Evolutionary conservation across 257 asterid genomes (phyloP).

Genomic region (Solanum microdontum): DNA sequence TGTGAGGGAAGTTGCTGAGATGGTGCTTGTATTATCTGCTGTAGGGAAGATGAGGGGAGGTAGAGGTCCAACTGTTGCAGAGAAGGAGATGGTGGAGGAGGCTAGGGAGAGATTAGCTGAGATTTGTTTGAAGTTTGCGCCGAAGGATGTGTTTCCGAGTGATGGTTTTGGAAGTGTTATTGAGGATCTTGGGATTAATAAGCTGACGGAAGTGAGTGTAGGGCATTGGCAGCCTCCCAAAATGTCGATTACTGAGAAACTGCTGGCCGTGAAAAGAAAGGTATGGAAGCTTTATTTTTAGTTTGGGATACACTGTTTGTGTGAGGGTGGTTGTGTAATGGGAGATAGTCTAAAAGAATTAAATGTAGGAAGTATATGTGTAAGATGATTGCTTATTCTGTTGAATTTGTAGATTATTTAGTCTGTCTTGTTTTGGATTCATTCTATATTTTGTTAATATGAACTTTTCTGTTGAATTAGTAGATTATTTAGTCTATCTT

Average conservation of each 20-base stretch:
- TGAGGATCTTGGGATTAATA: slow-evolving; percentile 85
- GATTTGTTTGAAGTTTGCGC: slow-evolving; percentile 71
- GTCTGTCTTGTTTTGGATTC: neutral
- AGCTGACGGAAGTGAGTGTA: slow-evolving; percentile 53
- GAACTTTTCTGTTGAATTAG: neutral
- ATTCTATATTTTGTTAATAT: neutral
- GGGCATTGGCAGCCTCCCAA: slow-evolving; percentile 62
- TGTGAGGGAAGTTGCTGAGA: slow-evolving; percentile 73
- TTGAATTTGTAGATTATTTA: neutral
- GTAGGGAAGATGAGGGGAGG: slow-evolving; percentile 97
- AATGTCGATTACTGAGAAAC: slow-evolving; percentile 70
- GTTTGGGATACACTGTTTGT: neutral
- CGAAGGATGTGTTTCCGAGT: slow-evolving; percentile 83
- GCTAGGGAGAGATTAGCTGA: slow-evolving; percentile 58
- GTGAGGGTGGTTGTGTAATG: neutral
- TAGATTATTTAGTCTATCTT: neutral
- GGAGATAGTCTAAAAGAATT: neutral
- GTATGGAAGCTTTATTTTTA: slow-evolving; percentile 21
- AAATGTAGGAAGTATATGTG: neutral
- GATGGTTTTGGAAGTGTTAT: slow-evolving; percentile 71
- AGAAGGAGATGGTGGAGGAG: slow-evolving; percentile 64
- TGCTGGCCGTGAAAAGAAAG: slow-evolving; percentile 62
- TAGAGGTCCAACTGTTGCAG: slow-evolving; percentile 55
- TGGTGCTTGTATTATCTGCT: slow-evolving; percentile 78
- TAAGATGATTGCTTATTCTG: neutral